phyloP scores from a whole-genome alignment of 2,329 filamentous ascomycete species.

The Pseudogymnoascus sp. region DNA sequence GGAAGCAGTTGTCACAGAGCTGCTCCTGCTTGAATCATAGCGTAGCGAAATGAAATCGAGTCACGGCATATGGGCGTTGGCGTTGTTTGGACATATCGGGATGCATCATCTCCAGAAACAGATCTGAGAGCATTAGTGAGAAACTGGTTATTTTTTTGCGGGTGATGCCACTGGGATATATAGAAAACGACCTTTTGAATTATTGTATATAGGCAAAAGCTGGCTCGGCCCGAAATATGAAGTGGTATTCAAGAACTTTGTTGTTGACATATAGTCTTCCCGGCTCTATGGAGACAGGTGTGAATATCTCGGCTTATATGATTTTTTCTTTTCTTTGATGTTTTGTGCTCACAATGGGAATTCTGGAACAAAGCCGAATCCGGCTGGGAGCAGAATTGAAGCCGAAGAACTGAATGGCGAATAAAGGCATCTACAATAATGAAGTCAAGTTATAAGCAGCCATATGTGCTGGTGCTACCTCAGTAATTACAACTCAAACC shows the following conservation, averaged over 20 bases:
- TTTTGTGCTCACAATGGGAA: not conserved
- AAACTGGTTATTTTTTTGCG: not conserved
- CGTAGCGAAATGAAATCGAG: not conserved
- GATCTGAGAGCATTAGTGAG: slow-evolving; percentile 7
- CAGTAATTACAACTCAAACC: not conserved
- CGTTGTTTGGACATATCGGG: slow-evolving; percentile 1
- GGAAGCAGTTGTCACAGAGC: not conserved
- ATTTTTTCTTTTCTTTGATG: not conserved
- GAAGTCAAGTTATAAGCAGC: not conserved
- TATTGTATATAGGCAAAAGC: slow-evolving; percentile 3
- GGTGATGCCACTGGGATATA: not conserved
- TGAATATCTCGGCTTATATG: not conserved
- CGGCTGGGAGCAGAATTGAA: not conserved
- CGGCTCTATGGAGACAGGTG: not conserved
- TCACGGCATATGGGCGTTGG: slow-evolving; percentile 3
- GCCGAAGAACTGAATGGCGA: not conserved
- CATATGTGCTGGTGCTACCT: not conserved
- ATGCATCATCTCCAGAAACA: slow-evolving; percentile 5
- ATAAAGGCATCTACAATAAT: not conserved
- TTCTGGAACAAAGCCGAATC: not conserved
- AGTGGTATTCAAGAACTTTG: not conserved
- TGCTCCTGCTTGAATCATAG: not conserved
- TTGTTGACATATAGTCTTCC: not conserved
- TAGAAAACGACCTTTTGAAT: slow-evolving; percentile 5
- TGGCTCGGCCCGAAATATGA: slow-evolving; percentile 1